phyloP scores from a whole-genome alignment of 164 flowering plant species.

The Warburgia ugandensis region DNA sequence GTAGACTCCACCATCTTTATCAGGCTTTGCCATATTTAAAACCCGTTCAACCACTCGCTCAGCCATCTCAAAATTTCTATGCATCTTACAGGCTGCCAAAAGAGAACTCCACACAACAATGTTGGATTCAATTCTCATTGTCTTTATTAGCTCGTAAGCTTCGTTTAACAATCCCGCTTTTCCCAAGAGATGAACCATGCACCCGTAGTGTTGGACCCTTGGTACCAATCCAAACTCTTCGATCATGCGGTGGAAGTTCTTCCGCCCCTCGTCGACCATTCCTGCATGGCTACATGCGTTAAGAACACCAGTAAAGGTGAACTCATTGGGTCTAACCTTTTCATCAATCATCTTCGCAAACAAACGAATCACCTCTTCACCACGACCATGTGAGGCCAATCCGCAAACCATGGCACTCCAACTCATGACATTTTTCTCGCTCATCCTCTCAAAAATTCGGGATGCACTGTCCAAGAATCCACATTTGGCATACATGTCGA shows the following conservation, averaged over 20 bases:
- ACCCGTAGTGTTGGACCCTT: conserved; percentile 53
- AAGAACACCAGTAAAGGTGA: conserved; percentile 53
- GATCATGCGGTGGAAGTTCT: conserved; percentile 30
- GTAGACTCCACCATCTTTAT: conserved; percentile 59
- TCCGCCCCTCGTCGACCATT: conserved; percentile 35
- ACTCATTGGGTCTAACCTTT: conserved; percentile 40
- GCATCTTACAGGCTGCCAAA: conserved; percentile 51
- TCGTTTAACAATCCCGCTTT: conserved; percentile 55
- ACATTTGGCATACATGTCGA: conserved; percentile 51
- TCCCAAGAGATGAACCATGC: conserved; percentile 62
- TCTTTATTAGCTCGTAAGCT: conserved; percentile 44
- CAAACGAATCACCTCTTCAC: conserved; percentile 29
- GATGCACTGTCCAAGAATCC: conserved; percentile 30
- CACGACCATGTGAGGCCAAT: conserved; percentile 33
- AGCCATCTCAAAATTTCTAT: conserved; percentile 49
- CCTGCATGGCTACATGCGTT: conserved; percentile 47
- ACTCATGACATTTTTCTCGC: conserved; percentile 34
- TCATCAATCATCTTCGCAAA: conserved; percentile 36
- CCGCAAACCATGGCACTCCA: conserved; percentile 63
- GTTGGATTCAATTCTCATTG: conserved; percentile 50
- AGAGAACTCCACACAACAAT: conserved; percentile 51
- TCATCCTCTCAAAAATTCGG: conserved; percentile 31
- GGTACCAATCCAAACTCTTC: conserved; percentile 34
- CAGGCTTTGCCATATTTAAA: conserved; percentile 34
- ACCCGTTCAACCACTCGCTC: conserved; percentile 48